Base-by-base conservation (phyloP, 176 grass and related monocot genomes). In the Cenchrus fungigraminus region DNA sequence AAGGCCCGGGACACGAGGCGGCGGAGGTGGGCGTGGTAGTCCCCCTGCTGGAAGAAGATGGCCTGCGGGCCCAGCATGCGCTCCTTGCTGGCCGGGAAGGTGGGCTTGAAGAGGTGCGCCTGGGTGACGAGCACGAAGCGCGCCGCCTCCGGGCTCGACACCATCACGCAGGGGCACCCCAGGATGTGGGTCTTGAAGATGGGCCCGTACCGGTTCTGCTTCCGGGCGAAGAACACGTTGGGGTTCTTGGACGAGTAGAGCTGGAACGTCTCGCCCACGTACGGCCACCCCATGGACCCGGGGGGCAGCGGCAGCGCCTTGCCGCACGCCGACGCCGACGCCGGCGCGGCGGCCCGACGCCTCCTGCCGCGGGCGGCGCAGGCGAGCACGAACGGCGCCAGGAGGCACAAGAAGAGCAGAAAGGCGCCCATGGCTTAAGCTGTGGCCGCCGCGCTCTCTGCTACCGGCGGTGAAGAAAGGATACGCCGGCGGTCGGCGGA, bases 121-220 rank as follows among this genome's bases (percentile, higher is more conserved):
- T 85, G 92, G 8, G 90, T 99, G 14, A 97, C 94, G 8, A 99
- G 92, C 80, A 99, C 97, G 76, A 99, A 99, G 62, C 86, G 82
- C 62, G 97, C 97, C 44, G 97, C 97, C 88, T 99, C 97, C 5
- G 97, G 94, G 84, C 94, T 97, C 22, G 97, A 97, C 88, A 99
- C 90, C 97, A 99, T 99, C 17, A 99, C 88, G 71, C 97, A 99
- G 62, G 94, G 94, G 90, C 97, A 99, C 0, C 97, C 97, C 19
- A 99, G 84, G 75, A 99, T 97, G 82, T 97, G 84, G 43, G 97
- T 99, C 94, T 99, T 99, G 86, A 99, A 99, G 54, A 99, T 81
- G 13, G 90, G 89, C 0, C 95, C 95, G 64, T 97, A 90, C 63
- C 76, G 82, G 82, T 91, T 95, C 66, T 89, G 89, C 84, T 95